These are phyloP conservation scores for Backusella psychrophila DNA, from an alignment of 192 early-diverging fungal genomes.

Conservation along the genomic window DNA sequence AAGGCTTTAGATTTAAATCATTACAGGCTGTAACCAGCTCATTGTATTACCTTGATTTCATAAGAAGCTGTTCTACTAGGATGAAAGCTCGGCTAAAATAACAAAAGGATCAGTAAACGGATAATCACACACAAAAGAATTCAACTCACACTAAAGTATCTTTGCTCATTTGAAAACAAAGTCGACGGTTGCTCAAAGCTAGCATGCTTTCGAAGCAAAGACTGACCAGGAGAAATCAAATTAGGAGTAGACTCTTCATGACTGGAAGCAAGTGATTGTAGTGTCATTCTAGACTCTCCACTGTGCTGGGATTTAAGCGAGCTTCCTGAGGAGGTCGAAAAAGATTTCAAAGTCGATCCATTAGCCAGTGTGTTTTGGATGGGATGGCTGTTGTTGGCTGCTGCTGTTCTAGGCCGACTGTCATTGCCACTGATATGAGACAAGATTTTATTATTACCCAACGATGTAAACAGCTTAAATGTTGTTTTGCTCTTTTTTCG, in stretches of 20 bases:
- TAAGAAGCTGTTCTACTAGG: slow-evolving; percentile 13
- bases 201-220: background rate
- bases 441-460: background rate
- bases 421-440: background rate
- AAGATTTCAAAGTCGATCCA: background rate
- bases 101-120: no score
- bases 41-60: background rate
- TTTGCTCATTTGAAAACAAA: background rate
- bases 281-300: background rate
- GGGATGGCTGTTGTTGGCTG: background rate
- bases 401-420: slow-evolving; percentile 3
- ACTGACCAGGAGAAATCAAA: background rate
- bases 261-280: background rate
- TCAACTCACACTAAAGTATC: slow-evolving; percentile 14
- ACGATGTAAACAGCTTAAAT: background rate
- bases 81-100: slow-evolving; percentile 9
- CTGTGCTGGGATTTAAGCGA: slow-evolving; percentile 3
- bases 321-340: background rate
- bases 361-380: background rate
- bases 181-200: background rate
- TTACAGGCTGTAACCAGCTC: background rate
- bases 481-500: slow-evolving; percentile 10
- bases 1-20: background rate
- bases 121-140: background rate
- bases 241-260: background rate